These are phyloP conservation scores for Scenedesmus sp. DNA, from an alignment of 163 green algal species.

Conservation along the genomic window DNA sequence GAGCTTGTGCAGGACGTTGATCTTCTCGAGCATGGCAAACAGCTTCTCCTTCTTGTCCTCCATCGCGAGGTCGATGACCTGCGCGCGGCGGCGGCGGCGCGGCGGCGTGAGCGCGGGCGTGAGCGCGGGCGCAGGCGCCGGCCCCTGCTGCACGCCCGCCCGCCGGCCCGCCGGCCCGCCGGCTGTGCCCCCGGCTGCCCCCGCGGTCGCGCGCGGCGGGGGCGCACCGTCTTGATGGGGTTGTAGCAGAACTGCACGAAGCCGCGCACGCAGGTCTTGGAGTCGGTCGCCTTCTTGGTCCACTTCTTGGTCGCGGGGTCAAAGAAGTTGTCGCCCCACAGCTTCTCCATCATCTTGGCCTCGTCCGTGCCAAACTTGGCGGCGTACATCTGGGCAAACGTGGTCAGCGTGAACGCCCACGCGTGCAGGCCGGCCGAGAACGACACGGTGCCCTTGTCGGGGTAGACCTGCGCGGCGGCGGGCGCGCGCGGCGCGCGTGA, in stretches of 20 bases:
- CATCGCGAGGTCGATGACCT: conserved; percentile 87
- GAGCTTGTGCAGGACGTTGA: conserved; percentile 85
- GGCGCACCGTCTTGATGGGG: conserved; percentile 95
- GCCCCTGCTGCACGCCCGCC: no score
- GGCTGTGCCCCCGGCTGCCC: no score
- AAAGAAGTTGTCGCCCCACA: conserved; percentile 99
- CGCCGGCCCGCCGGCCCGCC: no score
- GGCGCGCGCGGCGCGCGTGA: no score
- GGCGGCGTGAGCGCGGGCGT: background rate
- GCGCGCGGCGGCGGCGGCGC: background rate
- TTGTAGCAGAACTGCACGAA: conserved; percentile 99
- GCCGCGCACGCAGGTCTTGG: conserved; percentile 92
- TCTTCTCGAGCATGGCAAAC: conserved; percentile 96
- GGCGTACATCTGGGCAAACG: conserved; percentile 98
- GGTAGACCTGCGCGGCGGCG: conserved; percentile 83
- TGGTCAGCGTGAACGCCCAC: conserved; percentile 99
- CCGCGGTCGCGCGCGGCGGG: no score
- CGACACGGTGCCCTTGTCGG: conserved; percentile 98
- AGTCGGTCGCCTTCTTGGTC: conserved; percentile 93
- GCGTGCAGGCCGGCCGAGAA: conserved; percentile 99
- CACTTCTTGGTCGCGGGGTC: conserved; percentile 99
- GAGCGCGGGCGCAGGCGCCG: no score
- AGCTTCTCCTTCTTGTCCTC: conserved; percentile 98
- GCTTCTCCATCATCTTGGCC: conserved; percentile 98
- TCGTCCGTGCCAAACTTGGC: conserved; percentile 95